phyloP scores from a whole-genome alignment of 495 filamentous ascomycete species.

The Entonaema liquescens region DNA sequence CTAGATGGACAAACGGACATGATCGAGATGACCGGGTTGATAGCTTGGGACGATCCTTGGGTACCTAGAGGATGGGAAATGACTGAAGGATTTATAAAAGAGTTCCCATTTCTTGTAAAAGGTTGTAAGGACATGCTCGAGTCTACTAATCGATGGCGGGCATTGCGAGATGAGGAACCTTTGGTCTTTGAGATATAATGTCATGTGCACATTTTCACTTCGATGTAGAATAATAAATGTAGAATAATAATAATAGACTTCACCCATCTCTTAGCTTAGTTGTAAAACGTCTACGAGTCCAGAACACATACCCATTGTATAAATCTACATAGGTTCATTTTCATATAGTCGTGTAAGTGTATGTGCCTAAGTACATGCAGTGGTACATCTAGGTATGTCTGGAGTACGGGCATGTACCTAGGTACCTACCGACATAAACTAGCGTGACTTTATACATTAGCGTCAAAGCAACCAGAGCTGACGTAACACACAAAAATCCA shows the following conservation, averaged over 20 bases:
- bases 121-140: slow-evolving; percentile 51
- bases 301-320: not conserved
- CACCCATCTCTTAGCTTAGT: not conserved
- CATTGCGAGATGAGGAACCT: slow-evolving; percentile 45
- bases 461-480: not conserved
- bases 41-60: slow-evolving; percentile 60
- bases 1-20: slow-evolving; percentile 11
- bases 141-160: slow-evolving; percentile 57
- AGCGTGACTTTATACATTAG: not conserved
- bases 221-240: not conserved
- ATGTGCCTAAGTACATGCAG: not conserved
- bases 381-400: not conserved
- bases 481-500: slow-evolving; percentile 13
- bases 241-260: not conserved
- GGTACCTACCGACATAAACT: no score
- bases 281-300: not conserved
- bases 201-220: not conserved
- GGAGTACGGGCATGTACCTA: no score
- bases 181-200: slow-evolving; percentile 27
- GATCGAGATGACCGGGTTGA: slow-evolving; percentile 40
- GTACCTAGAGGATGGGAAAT: slow-evolving; percentile 56
- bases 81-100: slow-evolving; percentile 50
- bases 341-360: not conserved
- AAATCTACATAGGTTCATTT: no score
- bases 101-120: slow-evolving; percentile 55